A percentile compares a stretch with the other conserved stretches of the same genome.
These are phyloP conservation scores for Epicoccum sorghinum DNA, from an alignment of 2,329 filamentous ascomycete genomes.

Conservation along the genomic window DNA sequence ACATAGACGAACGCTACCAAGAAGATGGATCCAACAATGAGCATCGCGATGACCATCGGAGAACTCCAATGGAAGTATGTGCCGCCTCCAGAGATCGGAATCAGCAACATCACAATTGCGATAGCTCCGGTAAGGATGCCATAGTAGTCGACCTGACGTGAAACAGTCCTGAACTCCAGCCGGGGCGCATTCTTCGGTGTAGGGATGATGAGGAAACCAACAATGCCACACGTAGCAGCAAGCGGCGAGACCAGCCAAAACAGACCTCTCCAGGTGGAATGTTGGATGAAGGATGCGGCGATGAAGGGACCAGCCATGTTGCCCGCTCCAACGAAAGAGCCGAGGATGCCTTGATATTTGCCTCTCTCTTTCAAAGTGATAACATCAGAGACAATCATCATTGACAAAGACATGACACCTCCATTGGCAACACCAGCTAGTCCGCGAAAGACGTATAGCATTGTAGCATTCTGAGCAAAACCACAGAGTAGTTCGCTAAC, in stretches of 20 bases:
- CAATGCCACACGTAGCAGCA: constrained; percentile 14
- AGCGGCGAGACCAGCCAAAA: constrained; percentile 32
- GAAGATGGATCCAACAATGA: constrained; percentile 56
- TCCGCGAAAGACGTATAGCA: constrained; percentile 67
- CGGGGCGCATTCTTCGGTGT: constrained; percentile 57
- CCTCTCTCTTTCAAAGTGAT: constrained; percentile 45
- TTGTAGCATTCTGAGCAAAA: constrained; percentile 60
- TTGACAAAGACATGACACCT: constrained; percentile 56
- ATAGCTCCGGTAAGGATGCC: constrained; percentile 62
- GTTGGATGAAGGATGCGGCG: constrained; percentile 29
- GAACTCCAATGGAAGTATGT: constrained; percentile 63
- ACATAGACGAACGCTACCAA: constrained; percentile 53
- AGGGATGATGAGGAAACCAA: constrained; percentile 26
- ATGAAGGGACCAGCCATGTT: constrained; percentile 35
- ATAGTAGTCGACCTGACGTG: constrained; percentile 59
- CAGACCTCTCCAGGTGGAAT: constrained; percentile 27
- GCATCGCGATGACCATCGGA: constrained; percentile 65
- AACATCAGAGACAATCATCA: constrained; percentile 48
- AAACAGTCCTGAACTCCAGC: constrained; percentile 23
- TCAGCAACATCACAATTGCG: constrained; percentile 65
- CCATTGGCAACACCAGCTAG: constrained; percentile 66
- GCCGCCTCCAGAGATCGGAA: constrained; percentile 68
- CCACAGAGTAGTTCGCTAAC: constrained; percentile 66
- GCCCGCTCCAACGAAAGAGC: constrained; percentile 31
- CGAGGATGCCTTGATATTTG: constrained; percentile 46